Conservation (phyloP, 2,329 filamentous ascomycete genomes). For the Furcasterigmium sp. region DNA sequence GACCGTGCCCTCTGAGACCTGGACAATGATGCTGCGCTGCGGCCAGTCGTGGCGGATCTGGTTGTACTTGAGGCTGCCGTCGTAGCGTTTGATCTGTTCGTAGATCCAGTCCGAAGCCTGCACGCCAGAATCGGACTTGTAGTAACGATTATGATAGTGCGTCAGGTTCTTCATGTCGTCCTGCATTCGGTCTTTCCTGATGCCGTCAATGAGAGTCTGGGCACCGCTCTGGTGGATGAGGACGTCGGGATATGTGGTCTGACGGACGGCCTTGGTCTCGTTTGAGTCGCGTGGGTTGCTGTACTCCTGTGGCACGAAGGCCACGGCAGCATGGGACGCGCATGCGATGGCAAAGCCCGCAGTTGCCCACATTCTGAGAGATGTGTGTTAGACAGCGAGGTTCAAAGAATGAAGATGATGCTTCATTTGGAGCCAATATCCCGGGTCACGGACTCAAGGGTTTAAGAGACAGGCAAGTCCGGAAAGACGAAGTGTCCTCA, state of each 20-base stretch:
- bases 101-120: constrained; percentile 37
- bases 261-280: background rate
- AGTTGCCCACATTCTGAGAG: too few species aligned
- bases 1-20: constrained; percentile 11
- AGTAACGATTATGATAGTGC: constrained; percentile 32
- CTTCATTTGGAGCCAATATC: too few species aligned
- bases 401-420: too few species aligned
- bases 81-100: constrained; percentile 27
- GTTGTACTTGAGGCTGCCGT: constrained; percentile 32
- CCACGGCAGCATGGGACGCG: too few species aligned
- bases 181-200: background rate
- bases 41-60: constrained; percentile 35
- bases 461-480: too few species aligned
- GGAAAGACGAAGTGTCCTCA: too few species aligned
- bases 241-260: background rate
- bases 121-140: constrained; percentile 31
- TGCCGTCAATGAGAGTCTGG: background rate
- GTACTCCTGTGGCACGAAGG: too few species aligned
- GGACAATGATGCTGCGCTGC: constrained; percentile 33
- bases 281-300: too few species aligned
- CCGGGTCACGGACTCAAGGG: too few species aligned
- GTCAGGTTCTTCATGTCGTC: background rate
- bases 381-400: too few species aligned
- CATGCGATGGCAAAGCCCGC: too few species aligned
- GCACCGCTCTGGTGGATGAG: background rate